Evolutionary conservation across 768 basidiomycete species (phyloP).

Genomic region (Lepiota brunneoincarnata): DNA sequence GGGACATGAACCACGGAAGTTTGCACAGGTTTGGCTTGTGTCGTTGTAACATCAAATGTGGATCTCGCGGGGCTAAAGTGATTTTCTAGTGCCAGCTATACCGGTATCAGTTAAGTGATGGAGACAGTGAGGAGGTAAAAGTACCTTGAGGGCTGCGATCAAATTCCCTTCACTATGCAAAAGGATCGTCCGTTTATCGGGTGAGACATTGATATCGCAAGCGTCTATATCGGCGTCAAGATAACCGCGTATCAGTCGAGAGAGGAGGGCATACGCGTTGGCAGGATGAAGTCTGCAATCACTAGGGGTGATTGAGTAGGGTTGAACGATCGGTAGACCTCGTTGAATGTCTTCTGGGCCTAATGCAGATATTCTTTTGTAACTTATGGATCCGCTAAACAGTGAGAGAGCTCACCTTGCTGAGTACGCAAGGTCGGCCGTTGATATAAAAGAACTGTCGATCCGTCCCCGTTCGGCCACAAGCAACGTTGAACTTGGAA

Average conservation of each 20-base stretch:
- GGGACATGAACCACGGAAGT: constrained; percentile 3
- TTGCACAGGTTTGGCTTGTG: constrained; percentile 14
- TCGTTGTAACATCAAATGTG: constrained; percentile 55
- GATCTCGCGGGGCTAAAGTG: constrained; percentile 70
- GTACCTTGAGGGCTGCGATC: constrained; percentile 74
- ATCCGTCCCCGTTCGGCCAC: constrained; percentile 77
- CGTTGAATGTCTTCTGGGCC: constrained; percentile 90
- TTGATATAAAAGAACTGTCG: constrained; percentile 94
- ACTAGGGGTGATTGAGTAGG: constrained; percentile 74
- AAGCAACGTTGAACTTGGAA: constrained; percentile 75
- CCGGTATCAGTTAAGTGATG: not conserved
- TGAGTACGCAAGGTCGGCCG: constrained; percentile 79
- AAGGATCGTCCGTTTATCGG: constrained; percentile 95
- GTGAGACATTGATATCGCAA: constrained; percentile 92
- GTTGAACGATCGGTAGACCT: constrained; percentile 84
- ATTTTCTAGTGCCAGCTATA: constrained; percentile 62
- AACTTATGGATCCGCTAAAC: not conserved
- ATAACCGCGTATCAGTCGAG: not conserved
- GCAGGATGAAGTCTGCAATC: constrained; percentile 79
- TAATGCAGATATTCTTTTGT: constrained; percentile 21
- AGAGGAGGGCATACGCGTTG: constrained; percentile 34
- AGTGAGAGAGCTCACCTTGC: constrained; percentile 47
- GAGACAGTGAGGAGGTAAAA: not conserved
- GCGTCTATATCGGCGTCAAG: constrained; percentile 43
- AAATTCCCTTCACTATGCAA: constrained; percentile 84